A percentile compares a stretch with the other conserved stretches of the same genome.
Evolutionary conservation across 371 early-diverging fungal species (phyloP).

Genomic region (Caulochytrium protostelioides): DNA sequence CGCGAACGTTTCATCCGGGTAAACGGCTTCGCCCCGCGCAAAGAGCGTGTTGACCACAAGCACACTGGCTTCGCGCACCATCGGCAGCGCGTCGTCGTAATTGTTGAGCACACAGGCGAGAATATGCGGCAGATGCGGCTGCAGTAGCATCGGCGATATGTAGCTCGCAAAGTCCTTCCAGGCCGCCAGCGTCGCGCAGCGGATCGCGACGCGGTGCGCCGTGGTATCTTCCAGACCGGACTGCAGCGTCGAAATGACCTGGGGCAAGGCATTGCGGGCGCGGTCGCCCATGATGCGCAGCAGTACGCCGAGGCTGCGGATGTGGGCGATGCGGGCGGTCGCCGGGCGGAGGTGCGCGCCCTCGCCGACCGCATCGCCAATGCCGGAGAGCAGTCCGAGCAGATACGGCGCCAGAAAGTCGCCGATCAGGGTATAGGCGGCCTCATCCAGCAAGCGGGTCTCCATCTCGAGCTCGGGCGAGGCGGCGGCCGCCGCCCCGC

Average conservation of each 20-base stretch:
- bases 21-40: neutral
- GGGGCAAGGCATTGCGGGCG: neutral
- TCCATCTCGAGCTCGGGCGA: too few relatives aligned
- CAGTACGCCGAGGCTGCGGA: neutral
- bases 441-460: too few relatives aligned
- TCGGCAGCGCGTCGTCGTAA: slow-evolving; percentile 5
- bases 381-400: slow-evolving; percentile 11
- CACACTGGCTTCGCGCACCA: slow-evolving; percentile 9
- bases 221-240: slow-evolving; percentile 9
- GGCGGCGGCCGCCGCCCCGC: too few relatives aligned
- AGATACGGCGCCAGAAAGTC: slow-evolving; percentile 6
- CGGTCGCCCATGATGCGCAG: neutral
- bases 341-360: too few relatives aligned
- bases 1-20: neutral
- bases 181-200: slow-evolving; percentile 8
- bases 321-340: too few relatives aligned
- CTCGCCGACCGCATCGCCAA: neutral
- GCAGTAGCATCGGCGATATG: too few relatives aligned
- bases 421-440: neutral
- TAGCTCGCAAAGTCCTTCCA: too few relatives aligned
- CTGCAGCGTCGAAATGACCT: slow-evolving; percentile 17
- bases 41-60: slow-evolving; percentile 3
- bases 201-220: neutral
- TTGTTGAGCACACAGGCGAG: slow-evolving; percentile 6
- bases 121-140: too few relatives aligned